Percentiles rank a stretch among this genome's conserved stretches.
phyloP scores from a whole-genome alignment of 2,329 filamentous ascomycete species.

The Leptographium lundbergii region DNA sequence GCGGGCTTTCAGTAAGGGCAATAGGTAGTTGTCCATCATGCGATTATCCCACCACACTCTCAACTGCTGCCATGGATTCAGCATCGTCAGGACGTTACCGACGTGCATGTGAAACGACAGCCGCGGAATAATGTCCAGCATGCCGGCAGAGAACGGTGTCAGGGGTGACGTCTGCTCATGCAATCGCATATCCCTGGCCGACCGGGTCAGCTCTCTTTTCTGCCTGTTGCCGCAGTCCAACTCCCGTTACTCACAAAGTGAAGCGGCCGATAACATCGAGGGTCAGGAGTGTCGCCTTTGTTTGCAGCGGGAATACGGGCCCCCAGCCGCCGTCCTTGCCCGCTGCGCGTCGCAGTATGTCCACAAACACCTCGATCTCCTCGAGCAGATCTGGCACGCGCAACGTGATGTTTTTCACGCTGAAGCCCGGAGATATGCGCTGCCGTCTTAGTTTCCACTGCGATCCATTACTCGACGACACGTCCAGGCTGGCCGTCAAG shows the following conservation, averaged over 20 bases:
- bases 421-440: constrained; percentile 25
- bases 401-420: constrained; percentile 19
- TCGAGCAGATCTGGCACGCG: constrained; percentile 21
- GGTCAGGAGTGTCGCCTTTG: constrained; percentile 11
- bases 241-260: constrained; percentile 1
- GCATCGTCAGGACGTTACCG: constrained; percentile 9
- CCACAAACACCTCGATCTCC: constrained; percentile 16
- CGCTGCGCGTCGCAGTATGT: constrained; percentile 13
- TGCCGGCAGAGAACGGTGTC: constrained; percentile 3
- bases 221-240: not conserved
- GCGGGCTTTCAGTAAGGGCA: constrained; percentile 15
- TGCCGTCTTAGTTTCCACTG: constrained; percentile 23
- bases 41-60: constrained; percentile 21
- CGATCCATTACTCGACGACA: constrained; percentile 23
- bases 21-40: constrained; percentile 16
- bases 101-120: constrained; percentile 6
- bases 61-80: constrained; percentile 18
- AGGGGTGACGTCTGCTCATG: constrained; percentile 6
- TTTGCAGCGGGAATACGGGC: constrained; percentile 15
- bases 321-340: constrained; percentile 11
- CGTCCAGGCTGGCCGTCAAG: constrained; percentile 19
- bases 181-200: constrained; percentile 1
- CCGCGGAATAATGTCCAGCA: constrained; percentile 6
- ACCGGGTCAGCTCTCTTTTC: not conserved
- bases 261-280: constrained; percentile 17